phyloP scores from a whole-genome alignment of 179 eudicot genomes.

The Camellia oleifera region DNA sequence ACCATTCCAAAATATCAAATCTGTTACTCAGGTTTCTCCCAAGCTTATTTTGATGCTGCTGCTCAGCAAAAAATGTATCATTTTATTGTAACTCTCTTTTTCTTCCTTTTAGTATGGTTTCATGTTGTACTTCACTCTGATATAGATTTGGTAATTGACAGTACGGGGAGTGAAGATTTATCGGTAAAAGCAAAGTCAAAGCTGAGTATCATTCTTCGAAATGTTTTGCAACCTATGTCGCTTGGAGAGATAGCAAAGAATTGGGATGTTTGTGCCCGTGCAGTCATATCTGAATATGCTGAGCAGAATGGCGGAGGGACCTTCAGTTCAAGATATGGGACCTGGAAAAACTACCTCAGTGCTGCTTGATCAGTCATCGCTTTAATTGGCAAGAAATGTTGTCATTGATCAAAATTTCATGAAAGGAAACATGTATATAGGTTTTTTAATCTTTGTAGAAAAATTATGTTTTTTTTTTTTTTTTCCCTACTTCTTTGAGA shows the following conservation, averaged over 20 bases:
- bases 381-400: no score
- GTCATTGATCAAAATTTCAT: no score
- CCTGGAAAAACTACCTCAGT: slow-evolving; percentile 65
- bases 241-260: slow-evolving; percentile 67
- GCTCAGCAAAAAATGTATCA: neutral
- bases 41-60: neutral
- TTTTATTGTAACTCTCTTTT: neutral
- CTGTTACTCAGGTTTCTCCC: neutral
- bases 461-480: no score
- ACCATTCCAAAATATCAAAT: neutral
- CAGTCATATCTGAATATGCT: slow-evolving; percentile 66
- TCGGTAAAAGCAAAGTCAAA: slow-evolving; percentile 64
- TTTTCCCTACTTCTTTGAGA: no score
- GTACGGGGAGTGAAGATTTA: slow-evolving; percentile 61
- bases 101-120: neutral
- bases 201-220: slow-evolving; percentile 60
- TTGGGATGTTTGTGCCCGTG: slow-evolving; percentile 77
- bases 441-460: no score
- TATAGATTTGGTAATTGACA: neutral
- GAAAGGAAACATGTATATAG: no score
- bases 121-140: neutral
- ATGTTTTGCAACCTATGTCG: slow-evolving; percentile 73
- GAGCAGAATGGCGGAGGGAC: slow-evolving; percentile 74
- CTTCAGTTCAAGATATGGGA: slow-evolving; percentile 81
- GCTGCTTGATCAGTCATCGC: slow-evolving; percentile 30